Evolutionary conservation across 148 eudicot species (phyloP).

Genomic region (Hydrangea macrophylla): DNA sequence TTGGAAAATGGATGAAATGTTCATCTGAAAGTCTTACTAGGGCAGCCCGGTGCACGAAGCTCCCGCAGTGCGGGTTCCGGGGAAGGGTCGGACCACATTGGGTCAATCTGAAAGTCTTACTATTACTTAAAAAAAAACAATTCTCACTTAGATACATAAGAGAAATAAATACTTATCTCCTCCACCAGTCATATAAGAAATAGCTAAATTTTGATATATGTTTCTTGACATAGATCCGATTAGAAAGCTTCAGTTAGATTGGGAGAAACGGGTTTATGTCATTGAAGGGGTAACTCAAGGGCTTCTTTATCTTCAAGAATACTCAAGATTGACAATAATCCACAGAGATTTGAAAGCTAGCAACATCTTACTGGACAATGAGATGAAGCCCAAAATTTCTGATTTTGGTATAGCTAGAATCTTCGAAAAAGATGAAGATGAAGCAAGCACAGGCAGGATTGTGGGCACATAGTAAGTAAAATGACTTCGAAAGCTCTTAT

Average conservation of each 20-base stretch:
- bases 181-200: not conserved
- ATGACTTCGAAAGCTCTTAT: not conserved
- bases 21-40: no score
- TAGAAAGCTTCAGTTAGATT: constrained; percentile 24
- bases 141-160: no score
- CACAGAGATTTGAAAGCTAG: constrained; percentile 43
- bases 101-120: no score
- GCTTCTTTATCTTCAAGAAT: constrained; percentile 47
- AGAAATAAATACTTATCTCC: no score
- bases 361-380: constrained; percentile 33
- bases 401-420: constrained; percentile 48
- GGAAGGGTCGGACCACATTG: no score
- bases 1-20: no score
- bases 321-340: constrained; percentile 35
- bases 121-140: no score
- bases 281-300: constrained; percentile 45
- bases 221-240: constrained; percentile 23
- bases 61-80: no score
- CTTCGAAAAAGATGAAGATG: constrained; percentile 31
- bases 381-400: constrained; percentile 36
- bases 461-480: constrained; percentile 44
- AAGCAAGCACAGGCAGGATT: constrained; percentile 41
- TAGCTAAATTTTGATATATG: not conserved
- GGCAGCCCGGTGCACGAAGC: no score
- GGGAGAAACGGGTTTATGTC: constrained; percentile 35